Conservation (phyloP, 2,329 filamentous ascomycete genomes). For the Microthyrium microscopicum region DNA sequence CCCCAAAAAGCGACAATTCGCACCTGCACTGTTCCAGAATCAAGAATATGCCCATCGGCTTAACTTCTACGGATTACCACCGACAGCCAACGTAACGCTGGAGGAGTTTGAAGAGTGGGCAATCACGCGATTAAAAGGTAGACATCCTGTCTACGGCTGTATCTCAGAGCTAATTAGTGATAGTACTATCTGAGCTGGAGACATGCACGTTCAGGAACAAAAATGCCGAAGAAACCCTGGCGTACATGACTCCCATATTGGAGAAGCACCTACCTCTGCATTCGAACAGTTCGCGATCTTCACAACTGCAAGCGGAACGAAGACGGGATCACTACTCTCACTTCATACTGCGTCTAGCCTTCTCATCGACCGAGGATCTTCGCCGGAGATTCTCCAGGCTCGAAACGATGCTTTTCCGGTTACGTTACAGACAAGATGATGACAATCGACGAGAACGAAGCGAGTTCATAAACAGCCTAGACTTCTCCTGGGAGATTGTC, state of each 20-base stretch:
- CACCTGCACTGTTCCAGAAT: constrained; percentile 57
- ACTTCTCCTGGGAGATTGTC: constrained; percentile 73
- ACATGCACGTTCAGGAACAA: constrained; percentile 92
- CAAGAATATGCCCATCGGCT: constrained; percentile 69
- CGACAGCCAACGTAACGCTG: constrained; percentile 84
- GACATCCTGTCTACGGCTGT: constrained; percentile 9
- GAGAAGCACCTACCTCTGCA: constrained; percentile 74
- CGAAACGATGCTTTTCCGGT: constrained; percentile 75
- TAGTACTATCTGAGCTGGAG: constrained; percentile 77
- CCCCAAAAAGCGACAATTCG: constrained; percentile 75
- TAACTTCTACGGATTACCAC: constrained; percentile 80
- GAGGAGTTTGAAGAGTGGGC: constrained; percentile 99
- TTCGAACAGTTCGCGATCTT: constrained; percentile 49
- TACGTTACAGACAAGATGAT: constrained; percentile 68
- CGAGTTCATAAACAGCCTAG: constrained; percentile 59
- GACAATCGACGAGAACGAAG: constrained; percentile 42
- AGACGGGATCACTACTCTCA: constrained; percentile 96
- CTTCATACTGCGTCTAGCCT: constrained; percentile 88
- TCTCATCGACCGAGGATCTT: constrained; percentile 79
- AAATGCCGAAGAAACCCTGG: constrained; percentile 59
- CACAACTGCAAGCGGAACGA: constrained; percentile 50
- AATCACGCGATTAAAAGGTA: constrained; percentile 73
- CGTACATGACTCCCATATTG: constrained; percentile 72
- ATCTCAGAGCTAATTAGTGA: constrained; percentile 9
- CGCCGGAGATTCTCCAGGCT: constrained; percentile 71